A percentile compares a stretch with the other conserved stretches of the same genome.
Conservation (phyloP, 345 rosid genomes). For the Populus simonii region DNA sequence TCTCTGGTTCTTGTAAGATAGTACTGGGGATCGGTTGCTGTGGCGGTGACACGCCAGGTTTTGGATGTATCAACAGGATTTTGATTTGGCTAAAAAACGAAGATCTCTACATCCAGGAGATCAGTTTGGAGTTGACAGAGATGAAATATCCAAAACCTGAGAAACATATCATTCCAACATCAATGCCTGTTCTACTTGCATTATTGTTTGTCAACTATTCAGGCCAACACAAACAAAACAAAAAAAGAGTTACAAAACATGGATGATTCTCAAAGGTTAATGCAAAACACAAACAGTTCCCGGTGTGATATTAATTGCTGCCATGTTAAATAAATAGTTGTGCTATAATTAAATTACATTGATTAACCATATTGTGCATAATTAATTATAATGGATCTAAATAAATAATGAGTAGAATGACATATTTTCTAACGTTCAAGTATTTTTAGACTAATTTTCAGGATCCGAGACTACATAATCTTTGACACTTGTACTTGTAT, state of each 20-base stretch:
- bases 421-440: too few species aligned
- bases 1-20: background rate
- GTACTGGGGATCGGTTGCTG: background rate
- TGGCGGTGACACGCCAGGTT: background rate
- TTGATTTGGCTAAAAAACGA: background rate
- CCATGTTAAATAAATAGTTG: too few species aligned
- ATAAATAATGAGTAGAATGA: too few species aligned
- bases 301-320: too few species aligned
- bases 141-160: background rate
- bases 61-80: background rate
- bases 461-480: too few species aligned
- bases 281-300: too few species aligned
- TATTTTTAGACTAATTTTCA: too few species aligned
- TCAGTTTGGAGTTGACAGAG: constrained; percentile 15
- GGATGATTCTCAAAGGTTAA: too few species aligned
- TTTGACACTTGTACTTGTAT: too few species aligned
- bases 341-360: too few species aligned
- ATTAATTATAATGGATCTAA: too few species aligned
- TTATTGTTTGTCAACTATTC: background rate
- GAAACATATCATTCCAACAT: background rate
- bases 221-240: background rate
- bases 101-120: constrained; percentile 1
- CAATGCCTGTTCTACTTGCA: background rate
- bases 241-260: background rate
- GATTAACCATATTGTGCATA: too few species aligned